Conservation (phyloP, 2,329 filamentous ascomycete genomes). For the Colletotrichum lindemuthianum region DNA sequence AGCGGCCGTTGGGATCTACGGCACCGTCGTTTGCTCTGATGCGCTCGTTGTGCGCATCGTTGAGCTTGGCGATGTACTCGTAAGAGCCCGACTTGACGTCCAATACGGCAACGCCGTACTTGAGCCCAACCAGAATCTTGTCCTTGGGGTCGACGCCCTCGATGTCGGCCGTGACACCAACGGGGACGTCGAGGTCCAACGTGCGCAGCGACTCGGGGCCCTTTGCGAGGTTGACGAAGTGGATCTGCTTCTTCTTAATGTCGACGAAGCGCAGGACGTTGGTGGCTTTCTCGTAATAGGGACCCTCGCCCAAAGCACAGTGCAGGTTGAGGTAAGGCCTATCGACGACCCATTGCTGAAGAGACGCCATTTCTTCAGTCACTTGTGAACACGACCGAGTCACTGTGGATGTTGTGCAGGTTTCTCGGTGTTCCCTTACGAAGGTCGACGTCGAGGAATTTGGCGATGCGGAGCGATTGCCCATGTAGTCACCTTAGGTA, state of each 20-base stretch:
- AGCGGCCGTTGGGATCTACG: constrained; percentile 81
- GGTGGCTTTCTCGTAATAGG: constrained; percentile 74
- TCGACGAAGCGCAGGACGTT: constrained; percentile 82
- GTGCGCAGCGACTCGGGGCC: constrained; percentile 73
- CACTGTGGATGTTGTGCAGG: not conserved
- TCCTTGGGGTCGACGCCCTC: constrained; percentile 68
- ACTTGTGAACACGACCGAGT: no score
- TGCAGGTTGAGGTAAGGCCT: constrained; percentile 69
- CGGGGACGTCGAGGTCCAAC: constrained; percentile 62
- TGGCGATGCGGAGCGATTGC: constrained; percentile 15
- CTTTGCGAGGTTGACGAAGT: constrained; percentile 73
- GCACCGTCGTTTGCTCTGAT: constrained; percentile 84
- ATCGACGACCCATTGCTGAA: constrained; percentile 62
- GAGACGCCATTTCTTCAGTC: constrained; percentile 44
- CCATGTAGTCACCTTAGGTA: constrained; percentile 5
- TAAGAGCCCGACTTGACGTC: constrained; percentile 69
- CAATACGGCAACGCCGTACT: constrained; percentile 83
- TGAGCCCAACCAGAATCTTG: constrained; percentile 80
- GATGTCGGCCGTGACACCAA: constrained; percentile 82
- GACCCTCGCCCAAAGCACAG: constrained; percentile 78
- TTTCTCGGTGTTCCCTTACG: constrained; percentile 1
- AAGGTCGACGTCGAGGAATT: constrained; percentile 16
- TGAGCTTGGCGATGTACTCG: constrained; percentile 63
- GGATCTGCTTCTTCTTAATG: constrained; percentile 80
- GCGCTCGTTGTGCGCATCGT: constrained; percentile 57